phyloP scores from a whole-genome alignment of 2,329 filamentous ascomycete species.

The Exophiala alcalophila region DNA sequence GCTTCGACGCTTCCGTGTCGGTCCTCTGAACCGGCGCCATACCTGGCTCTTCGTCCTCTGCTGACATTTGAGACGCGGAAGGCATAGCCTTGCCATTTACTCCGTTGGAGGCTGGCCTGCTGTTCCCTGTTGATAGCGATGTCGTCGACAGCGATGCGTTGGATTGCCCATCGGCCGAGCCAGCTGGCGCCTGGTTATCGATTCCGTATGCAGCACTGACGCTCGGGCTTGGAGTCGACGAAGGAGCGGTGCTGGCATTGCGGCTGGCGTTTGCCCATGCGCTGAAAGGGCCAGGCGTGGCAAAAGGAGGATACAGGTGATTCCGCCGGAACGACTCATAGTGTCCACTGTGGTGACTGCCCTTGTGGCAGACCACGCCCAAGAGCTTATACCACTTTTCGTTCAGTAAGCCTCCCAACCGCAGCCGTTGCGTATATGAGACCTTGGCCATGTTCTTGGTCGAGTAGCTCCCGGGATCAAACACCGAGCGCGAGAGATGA shows the following conservation, averaged over 20 bases:
- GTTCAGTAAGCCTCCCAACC: conserved; percentile 74
- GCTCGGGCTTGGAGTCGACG: conserved; percentile 48
- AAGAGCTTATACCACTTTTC: conserved; percentile 80
- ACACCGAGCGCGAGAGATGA: conserved; percentile 91
- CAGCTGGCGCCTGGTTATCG: conserved; percentile 32
- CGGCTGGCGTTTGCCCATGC: conserved; percentile 69
- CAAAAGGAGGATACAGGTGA: conserved; percentile 72
- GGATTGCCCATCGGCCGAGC: conserved; percentile 30
- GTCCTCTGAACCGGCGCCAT: conserved; percentile 20
- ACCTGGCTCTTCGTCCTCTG: conserved; percentile 5
- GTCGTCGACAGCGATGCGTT: conserved; percentile 26
- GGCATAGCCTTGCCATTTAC: conserved; percentile 5
- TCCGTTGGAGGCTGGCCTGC: conserved; percentile 22
- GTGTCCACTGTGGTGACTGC: conserved; percentile 91
- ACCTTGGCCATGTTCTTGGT: conserved; percentile 95
- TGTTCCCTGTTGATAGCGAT: conserved; percentile 18
- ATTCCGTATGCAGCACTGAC: conserved; percentile 39
- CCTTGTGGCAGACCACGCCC: conserved; percentile 88
- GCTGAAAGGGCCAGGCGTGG: conserved; percentile 77
- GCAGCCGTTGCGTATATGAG: conserved; percentile 80
- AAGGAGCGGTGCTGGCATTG: conserved; percentile 53
- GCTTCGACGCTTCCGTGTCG: conserved; percentile 26
- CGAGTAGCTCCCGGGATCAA: conserved; percentile 70
- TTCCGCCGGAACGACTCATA: conserved; percentile 95
- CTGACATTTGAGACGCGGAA: conserved; percentile 1